Evolutionary conservation across 2,329 filamentous ascomycete species (phyloP).

Genomic region (Dissoconium aciculare): DNA sequence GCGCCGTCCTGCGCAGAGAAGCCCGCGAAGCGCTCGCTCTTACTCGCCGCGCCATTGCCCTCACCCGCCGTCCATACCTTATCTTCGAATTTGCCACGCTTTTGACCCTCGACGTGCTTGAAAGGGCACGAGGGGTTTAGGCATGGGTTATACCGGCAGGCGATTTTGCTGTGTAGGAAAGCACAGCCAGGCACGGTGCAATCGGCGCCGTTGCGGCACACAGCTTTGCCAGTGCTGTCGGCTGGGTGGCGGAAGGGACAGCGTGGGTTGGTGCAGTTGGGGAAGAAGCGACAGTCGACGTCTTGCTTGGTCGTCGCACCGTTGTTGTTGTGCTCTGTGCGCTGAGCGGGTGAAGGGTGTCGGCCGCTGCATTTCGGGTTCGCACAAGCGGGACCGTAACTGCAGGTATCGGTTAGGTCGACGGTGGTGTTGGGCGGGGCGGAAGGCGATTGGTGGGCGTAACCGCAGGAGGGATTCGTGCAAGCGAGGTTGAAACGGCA

Average conservation of each 20-base stretch:
- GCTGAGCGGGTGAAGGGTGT: conserved; percentile 80
- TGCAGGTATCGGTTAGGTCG: conserved; percentile 67
- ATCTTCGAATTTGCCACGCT: conserved; percentile 64
- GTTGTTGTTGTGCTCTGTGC: conserved; percentile 70
- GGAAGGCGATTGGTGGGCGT: conserved; percentile 85
- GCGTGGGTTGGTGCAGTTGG: conserved; percentile 77
- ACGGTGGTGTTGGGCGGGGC: conserved; percentile 63
- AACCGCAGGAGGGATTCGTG: conserved; percentile 78
- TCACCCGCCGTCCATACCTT: conserved; percentile 68
- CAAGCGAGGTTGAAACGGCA: conserved; percentile 87
- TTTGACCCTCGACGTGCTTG: conserved; percentile 81
- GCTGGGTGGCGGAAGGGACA: conserved; percentile 74
- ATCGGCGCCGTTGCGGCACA: conserved; percentile 84
- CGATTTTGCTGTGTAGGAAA: conserved; percentile 71
- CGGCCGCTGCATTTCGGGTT: conserved; percentile 86
- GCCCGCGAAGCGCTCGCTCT: conserved; percentile 17
- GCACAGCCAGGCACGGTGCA: conserved; percentile 72
- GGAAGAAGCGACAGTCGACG: conserved; percentile 79
- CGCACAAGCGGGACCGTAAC: conserved; percentile 81
- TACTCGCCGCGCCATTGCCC: conserved; percentile 9
- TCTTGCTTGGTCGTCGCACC: conserved; percentile 55
- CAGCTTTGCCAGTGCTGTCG: no score
- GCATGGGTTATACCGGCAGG: conserved; percentile 86
- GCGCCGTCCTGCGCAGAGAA: conserved; percentile 13
- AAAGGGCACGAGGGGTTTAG: conserved; percentile 76